Base-by-base conservation (phyloP, 2,329 filamentous ascomycete species). In the Parastagonospora avenae region DNA sequence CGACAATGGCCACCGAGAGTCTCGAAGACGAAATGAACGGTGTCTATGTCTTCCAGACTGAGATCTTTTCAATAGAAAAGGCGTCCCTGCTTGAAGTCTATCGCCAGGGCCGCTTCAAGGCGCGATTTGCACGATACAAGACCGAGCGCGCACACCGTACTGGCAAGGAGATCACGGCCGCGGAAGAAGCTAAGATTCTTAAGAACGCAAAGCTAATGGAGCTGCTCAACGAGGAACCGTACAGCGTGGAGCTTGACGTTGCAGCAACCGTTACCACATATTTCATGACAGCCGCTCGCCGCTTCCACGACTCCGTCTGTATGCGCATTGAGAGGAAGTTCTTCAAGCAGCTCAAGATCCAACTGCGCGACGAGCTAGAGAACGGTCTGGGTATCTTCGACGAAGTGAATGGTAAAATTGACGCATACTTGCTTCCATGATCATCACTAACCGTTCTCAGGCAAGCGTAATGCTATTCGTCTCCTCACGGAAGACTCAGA, bases 191-290 rank as follows among this genome's bases (percentile, higher is more conserved):
- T 5, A 71, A 65, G 32, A 15, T 67, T 1, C 45, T 42, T 0
- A 63, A 60, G 14, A 68, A 73, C 4, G 53, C 66, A 1, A 48
- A 43, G 2, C 62, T 61, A 37, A 55, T 53, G 5, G 30, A 36
- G 1, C 41, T 68, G 24, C 74, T 90, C 9, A 80, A 80, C 0
- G 67, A 75, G 0, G 88, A 91, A 60, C 76, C 78, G 0, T 91
- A 84, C 58, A 66, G 77, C 1, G 71, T 74, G 0, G 88, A 91
- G 63, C 70, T 92, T 0, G 76, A 80, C 8, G 82, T 88, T 0
- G 82, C 88, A 0, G 79, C 85, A 0, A 84, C 85, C 4, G 80
- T 90, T 38, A 77, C 86, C 0, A 87, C 82, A 0, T 92, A 91
- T 68, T 92, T 92, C 64, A 79, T 83, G 40, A 81, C 87, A 4